Evolutionary conservation across 495 filamentous ascomycete species (phyloP).

Genomic region (Lophium mytilinum): DNA sequence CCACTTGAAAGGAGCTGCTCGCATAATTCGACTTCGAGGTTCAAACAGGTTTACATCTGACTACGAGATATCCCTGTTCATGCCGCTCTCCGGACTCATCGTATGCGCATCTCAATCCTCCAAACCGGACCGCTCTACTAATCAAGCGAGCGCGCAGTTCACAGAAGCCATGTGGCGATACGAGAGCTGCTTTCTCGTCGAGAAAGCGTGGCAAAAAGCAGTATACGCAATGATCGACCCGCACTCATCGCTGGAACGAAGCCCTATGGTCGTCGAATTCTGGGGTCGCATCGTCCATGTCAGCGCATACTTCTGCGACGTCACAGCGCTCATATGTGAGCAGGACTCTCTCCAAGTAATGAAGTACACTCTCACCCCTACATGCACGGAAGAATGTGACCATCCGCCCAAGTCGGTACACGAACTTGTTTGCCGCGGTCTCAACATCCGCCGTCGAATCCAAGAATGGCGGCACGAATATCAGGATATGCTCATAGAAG

Average conservation of each 20-base stretch:
- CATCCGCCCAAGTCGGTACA: no score
- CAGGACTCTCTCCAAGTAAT: no score
- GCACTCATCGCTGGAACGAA: slow-evolving; percentile 19
- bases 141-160: neutral
- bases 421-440: neutral
- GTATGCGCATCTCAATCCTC: slow-evolving; percentile 28
- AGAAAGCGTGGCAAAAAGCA: slow-evolving; percentile 24
- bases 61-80: slow-evolving; percentile 35
- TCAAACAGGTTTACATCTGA: slow-evolving; percentile 29
- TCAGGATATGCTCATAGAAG: neutral
- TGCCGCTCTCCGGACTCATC: slow-evolving; percentile 30
- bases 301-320: neutral
- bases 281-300: slow-evolving; percentile 17
- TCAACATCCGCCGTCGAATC: neutral
- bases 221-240: slow-evolving; percentile 20
- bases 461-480: neutral
- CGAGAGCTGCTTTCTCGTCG: neutral
- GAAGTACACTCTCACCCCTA: neutral
- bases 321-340: neutral
- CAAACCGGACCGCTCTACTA: slow-evolving; percentile 2
- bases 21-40: slow-evolving; percentile 33
- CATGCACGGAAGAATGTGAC: neutral
- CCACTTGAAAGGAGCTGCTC: slow-evolving; percentile 29
- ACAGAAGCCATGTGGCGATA: neutral
- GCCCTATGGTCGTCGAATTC: slow-evolving; percentile 24